Evolutionary conservation across 352 stramenopile genomes (phyloP).

Genomic region (Phytophthora macrochlamydospora): DNA sequence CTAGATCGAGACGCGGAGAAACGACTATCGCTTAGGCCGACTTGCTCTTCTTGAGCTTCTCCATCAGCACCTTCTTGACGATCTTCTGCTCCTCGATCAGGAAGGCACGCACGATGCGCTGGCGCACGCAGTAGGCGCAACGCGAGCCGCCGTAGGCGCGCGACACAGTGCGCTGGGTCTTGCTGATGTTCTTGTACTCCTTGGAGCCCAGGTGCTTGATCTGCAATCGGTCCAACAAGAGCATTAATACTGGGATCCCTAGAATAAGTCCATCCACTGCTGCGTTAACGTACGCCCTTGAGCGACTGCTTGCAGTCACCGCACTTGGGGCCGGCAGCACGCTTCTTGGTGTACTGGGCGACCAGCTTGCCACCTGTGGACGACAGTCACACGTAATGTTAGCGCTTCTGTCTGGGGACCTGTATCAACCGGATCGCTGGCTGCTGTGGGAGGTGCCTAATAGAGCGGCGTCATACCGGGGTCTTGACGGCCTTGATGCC

Average conservation of each 20-base stretch:
- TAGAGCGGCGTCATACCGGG: slow-evolving; percentile 69
- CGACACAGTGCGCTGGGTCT: slow-evolving; percentile 94
- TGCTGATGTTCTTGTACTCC: slow-evolving; percentile 84
- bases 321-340: slow-evolving; percentile 93
- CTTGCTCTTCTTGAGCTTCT: slow-evolving; percentile 92
- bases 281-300: slow-evolving; percentile 47
- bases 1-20: slow-evolving; percentile 2
- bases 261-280: background rate
- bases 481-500: slow-evolving; percentile 95
- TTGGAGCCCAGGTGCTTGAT: slow-evolving; percentile 88
- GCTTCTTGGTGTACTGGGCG: slow-evolving; percentile 96
- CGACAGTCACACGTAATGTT: background rate
- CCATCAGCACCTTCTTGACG: slow-evolving; percentile 98
- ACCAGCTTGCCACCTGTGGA: slow-evolving; percentile 88
- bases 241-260: background rate
- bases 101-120: slow-evolving; percentile 98
- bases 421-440: background rate
- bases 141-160: slow-evolving; percentile 96
- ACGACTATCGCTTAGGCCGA: slow-evolving; percentile 49
- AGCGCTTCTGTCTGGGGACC: background rate
- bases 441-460: background rate
- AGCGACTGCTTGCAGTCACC: slow-evolving; percentile 96
- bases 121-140: slow-evolving; percentile 94
- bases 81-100: slow-evolving; percentile 99
- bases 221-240: slow-evolving; percentile 20